Conservation (phyloP, 176 grass and related monocot genomes). For the Zizania latifolia region DNA sequence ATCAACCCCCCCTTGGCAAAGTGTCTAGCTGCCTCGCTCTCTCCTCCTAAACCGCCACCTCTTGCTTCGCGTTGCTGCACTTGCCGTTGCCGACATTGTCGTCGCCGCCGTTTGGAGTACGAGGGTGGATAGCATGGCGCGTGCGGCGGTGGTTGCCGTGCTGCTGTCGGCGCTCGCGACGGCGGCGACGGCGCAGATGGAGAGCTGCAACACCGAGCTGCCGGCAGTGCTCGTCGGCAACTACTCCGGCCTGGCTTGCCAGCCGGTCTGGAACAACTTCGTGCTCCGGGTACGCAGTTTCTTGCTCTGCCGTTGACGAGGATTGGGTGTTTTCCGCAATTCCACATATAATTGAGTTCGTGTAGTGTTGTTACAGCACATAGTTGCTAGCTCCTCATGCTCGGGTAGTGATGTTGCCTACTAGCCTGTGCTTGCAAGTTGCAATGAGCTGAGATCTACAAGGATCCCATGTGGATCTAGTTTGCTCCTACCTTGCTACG, state of each 20-base stretch:
- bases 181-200: slow-evolving; percentile 38
- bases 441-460: neutral
- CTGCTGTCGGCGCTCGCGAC: slow-evolving; percentile 3
- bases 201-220: slow-evolving; percentile 50
- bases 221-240: slow-evolving; percentile 48
- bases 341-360: no score
- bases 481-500: neutral
- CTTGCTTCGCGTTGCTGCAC: neutral
- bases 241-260: slow-evolving; percentile 70
- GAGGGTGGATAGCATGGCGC: slow-evolving; percentile 15
- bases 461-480: slow-evolving; percentile 7
- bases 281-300: slow-evolving; percentile 66
- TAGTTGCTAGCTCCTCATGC: neutral
- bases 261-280: slow-evolving; percentile 85
- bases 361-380: no score
- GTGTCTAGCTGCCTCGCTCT: neutral
- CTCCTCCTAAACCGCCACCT: slow-evolving; percentile 23
- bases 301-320: neutral
- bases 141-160: neutral
- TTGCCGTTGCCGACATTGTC: neutral
- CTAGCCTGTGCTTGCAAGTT: neutral
- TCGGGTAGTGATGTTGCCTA: no score
- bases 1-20: slow-evolving; percentile 34
- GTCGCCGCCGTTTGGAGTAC: neutral
- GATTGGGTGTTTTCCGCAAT: neutral